Conservation (phyloP, 768 basidiomycete species). For the Leccinum subgranulosum region DNA sequence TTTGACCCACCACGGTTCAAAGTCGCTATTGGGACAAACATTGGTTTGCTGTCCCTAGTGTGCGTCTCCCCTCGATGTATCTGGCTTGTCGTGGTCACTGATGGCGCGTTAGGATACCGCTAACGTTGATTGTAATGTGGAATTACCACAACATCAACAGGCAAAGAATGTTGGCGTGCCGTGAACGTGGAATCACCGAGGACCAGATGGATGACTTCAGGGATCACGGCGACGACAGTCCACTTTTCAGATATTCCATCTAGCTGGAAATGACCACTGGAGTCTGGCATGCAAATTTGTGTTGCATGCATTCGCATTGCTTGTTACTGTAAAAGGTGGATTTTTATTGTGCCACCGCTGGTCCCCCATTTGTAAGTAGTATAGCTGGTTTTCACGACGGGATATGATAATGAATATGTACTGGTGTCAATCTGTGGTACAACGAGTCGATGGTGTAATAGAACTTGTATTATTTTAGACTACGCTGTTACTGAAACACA, state of each 20-base stretch:
- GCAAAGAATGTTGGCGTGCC: slow-evolving; percentile 41
- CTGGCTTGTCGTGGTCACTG: slow-evolving; percentile 24
- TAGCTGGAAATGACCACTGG: neutral
- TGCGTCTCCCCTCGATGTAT: slow-evolving; percentile 12
- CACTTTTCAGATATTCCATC: slow-evolving; percentile 45
- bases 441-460: neutral
- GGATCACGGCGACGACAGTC: slow-evolving; percentile 49
- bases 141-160: slow-evolving; percentile 46
- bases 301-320: neutral
- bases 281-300: neutral
- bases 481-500: too few relatives aligned
- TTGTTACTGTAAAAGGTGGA: neutral
- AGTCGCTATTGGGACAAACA: slow-evolving; percentile 29
- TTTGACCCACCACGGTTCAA: slow-evolving; percentile 36
- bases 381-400: too few relatives aligned
- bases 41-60: slow-evolving; percentile 26
- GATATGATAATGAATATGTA: too few relatives aligned
- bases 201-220: slow-evolving; percentile 37
- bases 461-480: neutral
- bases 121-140: slow-evolving; percentile 42
- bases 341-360: neutral
- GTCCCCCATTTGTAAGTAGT: too few relatives aligned
- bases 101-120: slow-evolving; percentile 33
- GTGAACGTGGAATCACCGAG: slow-evolving; percentile 40
- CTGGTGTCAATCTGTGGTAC: neutral